These are phyloP conservation scores for Coniferiporia weirii DNA, from an alignment of 1,284 basidiomycete genomes.

Conservation along the genomic window DNA sequence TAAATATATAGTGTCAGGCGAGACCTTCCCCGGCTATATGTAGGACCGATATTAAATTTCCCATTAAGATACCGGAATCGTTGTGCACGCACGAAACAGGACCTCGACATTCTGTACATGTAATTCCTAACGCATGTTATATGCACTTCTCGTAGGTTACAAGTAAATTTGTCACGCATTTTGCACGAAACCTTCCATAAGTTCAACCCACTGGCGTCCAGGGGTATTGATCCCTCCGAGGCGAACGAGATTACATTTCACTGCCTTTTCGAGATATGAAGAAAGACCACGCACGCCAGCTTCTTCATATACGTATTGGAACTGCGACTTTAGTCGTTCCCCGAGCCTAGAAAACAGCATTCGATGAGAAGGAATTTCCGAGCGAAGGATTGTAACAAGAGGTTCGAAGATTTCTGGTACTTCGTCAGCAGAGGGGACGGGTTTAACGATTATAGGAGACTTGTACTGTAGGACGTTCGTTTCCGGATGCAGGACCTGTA, in stretches of 20 bases:
- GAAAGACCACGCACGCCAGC: background rate
- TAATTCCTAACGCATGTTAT: too few relatives aligned
- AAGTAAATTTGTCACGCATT: too few relatives aligned
- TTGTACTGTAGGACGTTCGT: too few relatives aligned
- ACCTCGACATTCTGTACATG: too few relatives aligned
- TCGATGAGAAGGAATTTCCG: background rate
- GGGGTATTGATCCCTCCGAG: background rate
- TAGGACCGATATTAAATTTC: too few relatives aligned
- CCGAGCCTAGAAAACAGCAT: background rate
- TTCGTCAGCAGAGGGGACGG: background rate
- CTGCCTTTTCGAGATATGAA: constrained; percentile 8
- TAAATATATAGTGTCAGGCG: too few relatives aligned
- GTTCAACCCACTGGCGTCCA: constrained; percentile 2
- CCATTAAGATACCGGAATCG: too few relatives aligned
- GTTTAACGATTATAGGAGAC: background rate
- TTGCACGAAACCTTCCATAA: background rate
- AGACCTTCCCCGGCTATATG: too few relatives aligned
- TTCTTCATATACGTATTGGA: background rate
- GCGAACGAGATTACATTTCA: background rate
- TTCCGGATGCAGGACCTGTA: too few relatives aligned
- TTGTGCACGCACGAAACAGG: too few relatives aligned
- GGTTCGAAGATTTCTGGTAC: constrained; percentile 2
- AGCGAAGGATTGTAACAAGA: background rate
- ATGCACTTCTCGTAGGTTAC: too few relatives aligned
- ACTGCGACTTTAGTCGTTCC: background rate